Base-by-base conservation (phyloP, 2,329 filamentous ascomycete genomes). In the Ophiostoma piceae region DNA sequence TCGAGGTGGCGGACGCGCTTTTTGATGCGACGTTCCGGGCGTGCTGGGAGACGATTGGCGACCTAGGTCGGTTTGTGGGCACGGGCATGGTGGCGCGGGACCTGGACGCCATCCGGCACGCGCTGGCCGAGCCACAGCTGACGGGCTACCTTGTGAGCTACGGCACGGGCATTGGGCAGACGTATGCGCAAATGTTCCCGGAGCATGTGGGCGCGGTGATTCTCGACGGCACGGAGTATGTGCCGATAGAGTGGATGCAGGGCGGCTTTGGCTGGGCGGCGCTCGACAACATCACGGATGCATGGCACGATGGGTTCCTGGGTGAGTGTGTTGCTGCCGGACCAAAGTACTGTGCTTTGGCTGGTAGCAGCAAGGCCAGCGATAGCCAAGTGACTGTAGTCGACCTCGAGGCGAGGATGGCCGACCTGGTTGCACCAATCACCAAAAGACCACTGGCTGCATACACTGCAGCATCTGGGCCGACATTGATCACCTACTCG, bases 131-230 rank as follows among this genome's bases (percentile, higher is more conserved):
- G 73, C 79, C 81, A 3, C 80, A 83, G 68, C 70, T 84, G 71
- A 84, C 82, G 1, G 82, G 80, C 0, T 84, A 84, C 68, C 76
- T 85, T 19, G 80, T 84, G 41, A 83, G 81, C 71, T 85, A 85
- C 70, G 84, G 84, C 22, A 85, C 83, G 0, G 82, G 80, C 3
- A 84, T 85, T 65, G 84, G 82, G 0, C 83, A 85, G 74, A 84
- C 81, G 0, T 85, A 83, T 68, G 82, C 81, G 35, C 80, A 79
- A 71, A 82, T 85, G 80, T 85, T 84, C 57, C 83, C 83, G 0
- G 73, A 79, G 26, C 80, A 79, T 62, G 82, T 83, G 0, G 83
- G 83, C 0, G 79, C 83, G 4, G 74, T 85, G 65, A 80, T 85
- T 14, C 76, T 85, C 0, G 83, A 85, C 70, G 83, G 82, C 0